Conservation (phyloP, 805 yeast species). For the Candida gorgasii region DNA sequence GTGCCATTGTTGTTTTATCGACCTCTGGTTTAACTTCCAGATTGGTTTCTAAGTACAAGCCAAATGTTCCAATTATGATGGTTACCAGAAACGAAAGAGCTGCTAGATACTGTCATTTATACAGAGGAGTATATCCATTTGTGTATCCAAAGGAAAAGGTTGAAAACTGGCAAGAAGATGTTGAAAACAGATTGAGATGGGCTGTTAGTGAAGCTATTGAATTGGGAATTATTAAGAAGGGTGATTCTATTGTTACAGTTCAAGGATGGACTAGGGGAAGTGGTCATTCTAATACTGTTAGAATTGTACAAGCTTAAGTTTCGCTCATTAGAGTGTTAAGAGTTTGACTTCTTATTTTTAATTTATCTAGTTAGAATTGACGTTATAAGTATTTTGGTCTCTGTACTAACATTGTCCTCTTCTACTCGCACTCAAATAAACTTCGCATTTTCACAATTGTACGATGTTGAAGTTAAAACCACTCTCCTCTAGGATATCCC, state of each 20-base stretch:
- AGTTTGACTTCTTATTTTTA: too few species aligned
- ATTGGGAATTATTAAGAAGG: slow-evolving; percentile 81
- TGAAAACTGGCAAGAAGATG: slow-evolving; percentile 94
- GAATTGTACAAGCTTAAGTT: slow-evolving; percentile 76
- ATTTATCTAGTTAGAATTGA: not conserved
- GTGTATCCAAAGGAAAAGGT: slow-evolving; percentile 65
- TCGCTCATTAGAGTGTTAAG: too few species aligned
- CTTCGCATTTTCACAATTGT: too few species aligned
- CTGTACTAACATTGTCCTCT: not conserved
- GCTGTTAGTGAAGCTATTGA: slow-evolving; percentile 88
- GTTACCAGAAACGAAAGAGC: slow-evolving; percentile 93
- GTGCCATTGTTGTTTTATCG: slow-evolving; percentile 94
- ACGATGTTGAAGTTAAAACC: not conserved
- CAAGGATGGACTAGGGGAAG: slow-evolving; percentile 99
- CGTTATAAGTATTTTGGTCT: not conserved
- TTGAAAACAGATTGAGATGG: slow-evolving; percentile 89
- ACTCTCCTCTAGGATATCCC: too few species aligned
- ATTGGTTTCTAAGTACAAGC: slow-evolving; percentile 96
- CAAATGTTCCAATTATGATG: slow-evolving; percentile 95
- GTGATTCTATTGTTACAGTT: slow-evolving; percentile 89
- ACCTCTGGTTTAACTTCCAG: slow-evolving; percentile 96
- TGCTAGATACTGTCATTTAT: slow-evolving; percentile 93
- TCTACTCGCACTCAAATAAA: not conserved
- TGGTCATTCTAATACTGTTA: slow-evolving; percentile 98
- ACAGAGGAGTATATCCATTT: slow-evolving; percentile 99